These are phyloP conservation scores for Metschnikowia cubensis DNA, from an alignment of 805 yeast species.

Conservation along the genomic window DNA sequence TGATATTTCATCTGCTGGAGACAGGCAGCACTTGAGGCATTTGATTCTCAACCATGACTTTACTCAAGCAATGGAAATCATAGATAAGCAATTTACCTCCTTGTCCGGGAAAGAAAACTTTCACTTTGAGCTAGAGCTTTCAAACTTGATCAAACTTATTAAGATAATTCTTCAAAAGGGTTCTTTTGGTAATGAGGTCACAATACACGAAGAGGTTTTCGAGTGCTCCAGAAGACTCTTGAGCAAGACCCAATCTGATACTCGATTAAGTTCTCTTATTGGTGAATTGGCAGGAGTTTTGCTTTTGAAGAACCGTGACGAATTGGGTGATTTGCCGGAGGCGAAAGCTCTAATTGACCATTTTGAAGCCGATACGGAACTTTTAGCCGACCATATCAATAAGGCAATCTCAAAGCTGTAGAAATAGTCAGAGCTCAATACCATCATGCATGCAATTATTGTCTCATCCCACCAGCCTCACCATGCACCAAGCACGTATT, in stretches of 20 bases:
- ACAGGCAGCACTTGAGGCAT: conserved; percentile 6
- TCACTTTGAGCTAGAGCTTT: conserved; percentile 25
- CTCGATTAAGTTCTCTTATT: background rate
- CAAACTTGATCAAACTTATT: conserved; percentile 23
- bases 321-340: conserved; percentile 7
- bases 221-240: background rate
- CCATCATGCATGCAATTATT: too few relatives aligned
- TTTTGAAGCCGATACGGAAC: conserved; percentile 20
- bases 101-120: conserved; percentile 8
- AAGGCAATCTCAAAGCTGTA: conserved; percentile 19
- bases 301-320: conserved; percentile 5
- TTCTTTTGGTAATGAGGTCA: conserved; percentile 19
- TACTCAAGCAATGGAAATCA: conserved; percentile 5
- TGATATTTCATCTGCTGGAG: conserved; percentile 3
- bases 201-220: conserved; percentile 13
- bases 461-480: too few relatives aligned
- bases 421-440: too few relatives aligned
- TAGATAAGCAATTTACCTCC: conserved; percentile 5
- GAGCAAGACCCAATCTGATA: background rate
- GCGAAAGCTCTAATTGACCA: conserved; percentile 17
- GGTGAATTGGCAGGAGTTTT: conserved; percentile 13
- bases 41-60: conserved; percentile 8
- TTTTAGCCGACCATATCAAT: conserved; percentile 22
- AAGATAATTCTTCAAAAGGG: conserved; percentile 20
- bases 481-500: too few relatives aligned